These are phyloP conservation scores for Euphorbia corollata DNA, from an alignment of 441 rosid genomes.

Conservation along the genomic window DNA sequence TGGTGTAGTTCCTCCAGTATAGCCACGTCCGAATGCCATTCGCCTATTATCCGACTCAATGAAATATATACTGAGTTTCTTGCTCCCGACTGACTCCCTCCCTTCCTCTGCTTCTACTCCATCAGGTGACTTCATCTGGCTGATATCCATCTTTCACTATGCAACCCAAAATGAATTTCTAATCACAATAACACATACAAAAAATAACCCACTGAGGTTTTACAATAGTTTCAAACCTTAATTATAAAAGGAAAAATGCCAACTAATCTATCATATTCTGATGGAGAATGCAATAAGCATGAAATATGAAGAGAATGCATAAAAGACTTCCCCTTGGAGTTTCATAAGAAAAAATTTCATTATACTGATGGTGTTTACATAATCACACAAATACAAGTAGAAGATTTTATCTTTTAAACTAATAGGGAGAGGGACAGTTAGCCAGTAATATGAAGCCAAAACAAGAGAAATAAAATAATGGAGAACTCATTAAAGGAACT, in stretches of 20 bases:
- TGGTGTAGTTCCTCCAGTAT: constrained; percentile 80
- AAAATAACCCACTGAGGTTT: background rate
- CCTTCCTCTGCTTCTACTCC: constrained; percentile 35
- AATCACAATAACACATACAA: background rate
- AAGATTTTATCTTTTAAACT: background rate
- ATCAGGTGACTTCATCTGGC: constrained; percentile 62
- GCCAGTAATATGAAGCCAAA: background rate
- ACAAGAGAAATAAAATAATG: background rate
- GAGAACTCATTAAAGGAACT: constrained; percentile 5
- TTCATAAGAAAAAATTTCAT: background rate
- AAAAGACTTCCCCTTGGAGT: background rate
- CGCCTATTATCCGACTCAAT: constrained; percentile 78
- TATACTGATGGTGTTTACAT: background rate
- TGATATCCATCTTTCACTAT: constrained; percentile 39
- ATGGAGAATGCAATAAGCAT: constrained; percentile 2
- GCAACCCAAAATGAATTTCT: background rate
- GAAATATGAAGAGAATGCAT: background rate
- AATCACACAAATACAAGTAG: background rate
- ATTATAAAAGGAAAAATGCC: background rate
- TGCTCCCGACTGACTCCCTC: constrained; percentile 32
- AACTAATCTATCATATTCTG: background rate
- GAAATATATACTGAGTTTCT: constrained; percentile 61
- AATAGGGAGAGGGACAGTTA: background rate
- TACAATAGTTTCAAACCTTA: background rate
- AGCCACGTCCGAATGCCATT: constrained; percentile 70